These are phyloP conservation scores for Trypanosoma scelopori DNA, from an alignment of 208 protist genomes.

Conservation along the genomic window DNA sequence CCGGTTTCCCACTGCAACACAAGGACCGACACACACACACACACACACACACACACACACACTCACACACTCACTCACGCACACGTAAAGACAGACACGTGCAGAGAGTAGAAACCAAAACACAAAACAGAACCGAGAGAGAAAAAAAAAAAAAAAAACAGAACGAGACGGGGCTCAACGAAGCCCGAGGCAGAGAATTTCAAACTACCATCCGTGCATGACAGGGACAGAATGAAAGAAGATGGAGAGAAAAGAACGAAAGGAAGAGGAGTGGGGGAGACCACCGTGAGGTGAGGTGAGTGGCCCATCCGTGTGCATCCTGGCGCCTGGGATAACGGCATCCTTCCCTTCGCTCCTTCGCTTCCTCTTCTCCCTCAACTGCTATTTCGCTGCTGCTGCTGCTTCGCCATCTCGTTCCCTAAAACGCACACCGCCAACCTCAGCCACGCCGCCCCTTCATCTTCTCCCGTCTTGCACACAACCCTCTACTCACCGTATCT, in stretches of 20 bases:
- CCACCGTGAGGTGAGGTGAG: no score
- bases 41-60: no score
- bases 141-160: slow-evolving; percentile 26
- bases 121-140: slow-evolving; percentile 11
- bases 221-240: background rate
- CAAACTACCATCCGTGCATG: no score
- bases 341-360: background rate
- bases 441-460: background rate
- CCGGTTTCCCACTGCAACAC: no score
- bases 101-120: no score
- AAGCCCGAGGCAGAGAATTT: background rate
- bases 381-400: no score
- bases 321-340: no score
- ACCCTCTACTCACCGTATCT: background rate
- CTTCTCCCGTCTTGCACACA: background rate
- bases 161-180: background rate
- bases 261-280: no score
- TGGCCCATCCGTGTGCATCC: no score
- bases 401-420: background rate
- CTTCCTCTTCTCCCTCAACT: background rate
- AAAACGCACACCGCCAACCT: background rate
- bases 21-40: no score
- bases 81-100: no score
- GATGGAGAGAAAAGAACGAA: background rate
- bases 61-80: no score